phyloP scores from a whole-genome alignment of 2,329 filamentous ascomycete species.

The Fusarium gaditjirri region DNA sequence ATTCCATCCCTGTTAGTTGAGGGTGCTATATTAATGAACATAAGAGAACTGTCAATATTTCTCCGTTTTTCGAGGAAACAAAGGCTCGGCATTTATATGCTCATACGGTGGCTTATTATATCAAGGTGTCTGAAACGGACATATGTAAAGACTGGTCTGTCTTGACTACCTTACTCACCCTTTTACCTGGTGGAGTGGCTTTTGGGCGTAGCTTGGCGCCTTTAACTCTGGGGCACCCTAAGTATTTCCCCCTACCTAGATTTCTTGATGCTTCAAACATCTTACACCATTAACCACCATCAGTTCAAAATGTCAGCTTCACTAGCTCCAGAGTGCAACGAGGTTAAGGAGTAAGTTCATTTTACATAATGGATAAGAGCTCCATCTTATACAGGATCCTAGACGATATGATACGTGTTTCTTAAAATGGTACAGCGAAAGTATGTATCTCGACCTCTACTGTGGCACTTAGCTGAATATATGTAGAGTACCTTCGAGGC shows the following conservation, averaged over 20 bases:
- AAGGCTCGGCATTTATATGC: background rate
- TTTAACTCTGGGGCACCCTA: slow-evolving; percentile 1
- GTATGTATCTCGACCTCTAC: slow-evolving; percentile 62
- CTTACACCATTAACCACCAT: slow-evolving; percentile 26
- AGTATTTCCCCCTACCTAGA: slow-evolving; percentile 4
- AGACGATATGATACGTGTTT: slow-evolving; percentile 98
- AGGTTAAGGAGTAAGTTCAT: slow-evolving; percentile 85
- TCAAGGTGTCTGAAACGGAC: background rate
- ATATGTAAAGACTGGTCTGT: background rate
- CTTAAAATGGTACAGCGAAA: slow-evolving; percentile 99
- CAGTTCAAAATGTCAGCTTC: slow-evolving; percentile 83
- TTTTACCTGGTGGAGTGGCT: slow-evolving; percentile 24
- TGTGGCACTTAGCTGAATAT: slow-evolving; percentile 21
- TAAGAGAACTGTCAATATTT: background rate
- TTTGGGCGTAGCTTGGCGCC: slow-evolving; percentile 18
- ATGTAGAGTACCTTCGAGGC: slow-evolving; percentile 86
- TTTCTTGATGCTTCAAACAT: slow-evolving; percentile 32
- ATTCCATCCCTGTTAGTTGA: slow-evolving; percentile 4
- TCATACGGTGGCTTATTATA: background rate
- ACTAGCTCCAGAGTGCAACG: slow-evolving; percentile 92
- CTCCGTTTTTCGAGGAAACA: background rate
- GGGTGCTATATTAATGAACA: background rate
- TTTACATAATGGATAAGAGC: fast-evolving
- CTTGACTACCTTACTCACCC: background rate
- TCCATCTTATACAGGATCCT: background rate